Base-by-base conservation (phyloP, 2,329 filamentous ascomycete genomes). In the Neopestalotiopsis sp. region DNA sequence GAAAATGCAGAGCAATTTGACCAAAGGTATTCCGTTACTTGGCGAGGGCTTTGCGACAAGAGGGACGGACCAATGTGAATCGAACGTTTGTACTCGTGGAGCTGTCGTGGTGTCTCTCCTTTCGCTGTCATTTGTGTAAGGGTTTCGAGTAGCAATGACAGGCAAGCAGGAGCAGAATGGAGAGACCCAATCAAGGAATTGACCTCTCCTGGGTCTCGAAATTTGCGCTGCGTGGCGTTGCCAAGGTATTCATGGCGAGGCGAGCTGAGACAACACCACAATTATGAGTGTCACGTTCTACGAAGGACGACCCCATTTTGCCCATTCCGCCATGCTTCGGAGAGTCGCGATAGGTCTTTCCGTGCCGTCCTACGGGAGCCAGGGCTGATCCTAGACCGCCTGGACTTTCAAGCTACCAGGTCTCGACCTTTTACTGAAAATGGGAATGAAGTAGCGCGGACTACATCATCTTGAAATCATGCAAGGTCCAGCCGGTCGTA, bases 321-420 rank as follows among this genome's bases (percentile, higher is more conserved):
- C 14, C 45, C 45, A 53, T 53, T 53, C n/a, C 34, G 45, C 45
- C 45, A 53, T 53, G 45, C 45, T 53, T 53, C 45, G 45, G 45
- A 53, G 45, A 53, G 45, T 53, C 45, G 45, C 45, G 20, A 53
- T n/a, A 53, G 45, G 45, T 53, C n/a, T 53, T 53, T 53, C 45
- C 45, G 45, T 53, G 17, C 45, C 45, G 45, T 53, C 45, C 45
- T 53, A 53, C 45, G n/a, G 45, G 17, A 53, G 7, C 45, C 6
- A 53, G 45, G 45, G 20, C 45, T 53, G 45, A 53, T 53, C 45
- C 45, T 53, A 20, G 45, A 53, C 45, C 20, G 45, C 10, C 45
- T 53, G 45, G 45, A 20, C 45, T 3, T 53, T 9, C 6, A n/a
- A 53, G 45, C 45, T 53, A 17, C 20, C 14, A 53, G 17, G 45